Conservation (phyloP, 2,329 filamentous ascomycete species). For the Gnomoniopsis smithogilvyi region DNA sequence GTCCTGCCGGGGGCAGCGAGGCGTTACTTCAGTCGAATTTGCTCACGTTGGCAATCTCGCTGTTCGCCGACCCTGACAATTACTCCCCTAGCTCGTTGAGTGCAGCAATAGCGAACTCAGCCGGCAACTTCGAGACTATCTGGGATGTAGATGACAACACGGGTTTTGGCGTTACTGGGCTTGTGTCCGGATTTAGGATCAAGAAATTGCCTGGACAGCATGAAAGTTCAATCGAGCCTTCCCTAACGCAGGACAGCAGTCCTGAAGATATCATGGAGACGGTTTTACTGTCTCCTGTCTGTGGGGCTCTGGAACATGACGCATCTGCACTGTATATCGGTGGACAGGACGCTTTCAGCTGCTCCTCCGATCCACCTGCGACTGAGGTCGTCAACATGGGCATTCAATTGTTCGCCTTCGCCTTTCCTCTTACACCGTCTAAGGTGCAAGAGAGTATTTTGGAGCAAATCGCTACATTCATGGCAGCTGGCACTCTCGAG, state of each 20-base stretch:
- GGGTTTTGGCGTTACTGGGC: constrained; percentile 86
- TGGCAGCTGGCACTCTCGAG: constrained; percentile 75
- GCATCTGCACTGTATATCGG: constrained; percentile 74
- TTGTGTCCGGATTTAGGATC: constrained; percentile 75
- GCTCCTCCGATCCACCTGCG: constrained; percentile 72
- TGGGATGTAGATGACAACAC: constrained; percentile 96
- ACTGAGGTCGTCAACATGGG: constrained; percentile 95
- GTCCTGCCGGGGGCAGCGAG: constrained; percentile 80
- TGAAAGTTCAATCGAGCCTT: constrained; percentile 43
- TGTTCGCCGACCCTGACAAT: constrained; percentile 90
- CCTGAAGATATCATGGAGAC: constrained; percentile 64
- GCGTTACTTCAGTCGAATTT: constrained; percentile 87
- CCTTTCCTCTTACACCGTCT: constrained; percentile 80
- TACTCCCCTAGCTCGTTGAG: constrained; percentile 83
- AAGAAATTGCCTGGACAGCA: constrained; percentile 69
- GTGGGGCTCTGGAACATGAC: constrained; percentile 84
- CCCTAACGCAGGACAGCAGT: constrained; percentile 49
- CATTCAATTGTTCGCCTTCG: constrained; percentile 88
- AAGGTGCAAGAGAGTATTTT: constrained; percentile 95
- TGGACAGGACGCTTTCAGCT: constrained; percentile 40
- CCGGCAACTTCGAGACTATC: constrained; percentile 85
- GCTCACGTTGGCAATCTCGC: constrained; percentile 81
- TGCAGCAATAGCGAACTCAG: constrained; percentile 85
- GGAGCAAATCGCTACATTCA: constrained; percentile 87
- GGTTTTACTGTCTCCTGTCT: constrained; percentile 67